Evolutionary conservation across 2,329 filamentous ascomycete genomes (phyloP).

Genomic region (Drechslerella dactyloides): DNA sequence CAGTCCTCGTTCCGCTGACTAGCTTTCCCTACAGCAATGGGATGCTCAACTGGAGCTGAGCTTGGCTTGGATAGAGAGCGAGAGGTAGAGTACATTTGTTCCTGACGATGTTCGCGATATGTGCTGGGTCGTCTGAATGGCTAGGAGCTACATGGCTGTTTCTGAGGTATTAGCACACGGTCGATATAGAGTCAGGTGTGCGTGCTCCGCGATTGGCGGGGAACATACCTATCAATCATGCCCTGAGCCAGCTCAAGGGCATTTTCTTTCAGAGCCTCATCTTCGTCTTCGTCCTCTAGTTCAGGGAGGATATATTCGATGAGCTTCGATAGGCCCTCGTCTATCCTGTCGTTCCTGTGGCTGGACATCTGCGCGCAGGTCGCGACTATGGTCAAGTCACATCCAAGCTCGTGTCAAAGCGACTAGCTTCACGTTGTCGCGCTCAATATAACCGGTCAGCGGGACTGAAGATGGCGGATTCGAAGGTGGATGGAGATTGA

Average conservation of each 20-base stretch:
- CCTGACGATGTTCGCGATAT: slow-evolving; percentile 91
- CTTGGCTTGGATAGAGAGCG: slow-evolving; percentile 6
- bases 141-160: slow-evolving; percentile 60
- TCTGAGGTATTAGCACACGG: slow-evolving; percentile 57
- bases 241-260: slow-evolving; percentile 55
- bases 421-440: neutral
- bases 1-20: slow-evolving; percentile 12
- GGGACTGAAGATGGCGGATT: slow-evolving; percentile 11
- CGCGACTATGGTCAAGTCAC: neutral
- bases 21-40: neutral
- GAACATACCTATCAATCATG: slow-evolving; percentile 63
- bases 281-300: slow-evolving; percentile 49
- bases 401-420: neutral
- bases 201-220: neutral
- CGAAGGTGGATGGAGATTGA: slow-evolving; percentile 13
- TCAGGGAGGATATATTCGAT: slow-evolving; percentile 50
- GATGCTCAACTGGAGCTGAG: slow-evolving; percentile 48
- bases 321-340: slow-evolving; percentile 50
- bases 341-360: slow-evolving; percentile 44
- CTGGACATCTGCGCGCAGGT: slow-evolving; percentile 27
- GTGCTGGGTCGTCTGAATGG: slow-evolving; percentile 77
- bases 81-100: slow-evolving; percentile 65
- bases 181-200: slow-evolving; percentile 20
- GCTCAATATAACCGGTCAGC: neutral
- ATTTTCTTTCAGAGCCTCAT: slow-evolving; percentile 46